Evolutionary conservation across 2,329 filamentous ascomycete genomes (phyloP), one percentile per base, ranked within the genome.

Genomic region (Arthrobotrys megalospora): DNA sequence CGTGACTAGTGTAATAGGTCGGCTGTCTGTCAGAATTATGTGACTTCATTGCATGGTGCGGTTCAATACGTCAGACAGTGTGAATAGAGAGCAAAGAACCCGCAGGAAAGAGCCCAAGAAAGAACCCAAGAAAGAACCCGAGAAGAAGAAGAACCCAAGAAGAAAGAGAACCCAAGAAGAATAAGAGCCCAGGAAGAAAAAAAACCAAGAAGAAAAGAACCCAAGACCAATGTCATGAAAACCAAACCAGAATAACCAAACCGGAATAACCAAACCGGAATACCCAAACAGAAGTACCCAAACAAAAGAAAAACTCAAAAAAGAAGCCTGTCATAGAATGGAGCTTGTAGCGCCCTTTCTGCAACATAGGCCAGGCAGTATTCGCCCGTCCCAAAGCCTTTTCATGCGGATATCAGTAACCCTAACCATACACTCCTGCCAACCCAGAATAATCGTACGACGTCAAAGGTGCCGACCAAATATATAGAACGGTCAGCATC

Each of bases 141-240:
- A 28, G 24, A 28, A 28, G 24, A 38, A 38, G n/a, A n/a, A 38
- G 36, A 38, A 38, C 7, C 12, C 6, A 12, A 12, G 36, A 28
- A 28, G 24, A 28, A 28, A 28, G 24, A 28, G 24, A 28, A 28
- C 24, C 24, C 24, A 28, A 28, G 24, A 28, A 28, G n/a, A 16
- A 55, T 6, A 55, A n/a, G 50, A 55, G 36, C 28, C 28, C 28
- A 32, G 12, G 58, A 32, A 28, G 28, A 45, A 16, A 21, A 11
- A 45, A 8, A 16, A 63, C 24, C 41, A 64, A 14, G 34, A 64
- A 28, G 24, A 28, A 21, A 16, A 45, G 7, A 16, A 63, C 38
- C 24, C 41, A 64, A 14, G 34, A 64, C 43, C 14, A 19, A 63
- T 41, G 38, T 32, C 10, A 21, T 63, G 58, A 45, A 24, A 32